A percentile compares a stretch with the other conserved stretches of the same genome.
These are phyloP conservation scores for Alternaria triticimaculans DNA, from an alignment of 2,329 filamentous ascomycete species.

Conservation along the genomic window DNA sequence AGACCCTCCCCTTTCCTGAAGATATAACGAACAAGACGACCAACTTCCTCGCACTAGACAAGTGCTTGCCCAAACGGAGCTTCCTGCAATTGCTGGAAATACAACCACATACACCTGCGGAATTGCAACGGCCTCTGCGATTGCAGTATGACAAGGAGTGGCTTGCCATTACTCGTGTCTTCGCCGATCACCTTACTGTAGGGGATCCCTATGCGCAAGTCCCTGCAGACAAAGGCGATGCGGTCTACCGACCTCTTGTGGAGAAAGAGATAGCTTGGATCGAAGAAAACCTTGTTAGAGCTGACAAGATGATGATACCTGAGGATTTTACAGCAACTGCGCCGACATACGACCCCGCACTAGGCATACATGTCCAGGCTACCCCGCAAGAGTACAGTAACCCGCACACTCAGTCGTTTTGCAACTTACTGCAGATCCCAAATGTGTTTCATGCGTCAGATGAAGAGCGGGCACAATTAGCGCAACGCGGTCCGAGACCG, in stretches of 20 bases:
- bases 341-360: conserved; percentile 67
- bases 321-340: conserved; percentile 80
- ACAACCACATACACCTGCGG: conserved; percentile 26
- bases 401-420: conserved; percentile 83
- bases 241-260: conserved; percentile 71
- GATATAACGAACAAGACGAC: conserved; percentile 80
- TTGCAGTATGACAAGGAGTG: conserved; percentile 91
- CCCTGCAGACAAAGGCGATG: conserved; percentile 70
- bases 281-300: conserved; percentile 72
- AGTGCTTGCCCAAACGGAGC: conserved; percentile 79
- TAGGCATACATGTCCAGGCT: conserved; percentile 64
- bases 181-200: conserved; percentile 66
- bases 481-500: conserved; percentile 39
- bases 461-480: conserved; percentile 63
- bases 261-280: conserved; percentile 79
- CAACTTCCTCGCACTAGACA: conserved; percentile 88
- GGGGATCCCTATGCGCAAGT: conserved; percentile 62
- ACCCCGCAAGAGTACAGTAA: conserved; percentile 84
- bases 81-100: conserved; percentile 79
- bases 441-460: conserved; percentile 79
- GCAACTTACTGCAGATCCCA: conserved; percentile 74
- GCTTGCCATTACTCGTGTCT: conserved; percentile 89
- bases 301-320: conserved; percentile 71
- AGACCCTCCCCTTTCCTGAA: conserved; percentile 65
- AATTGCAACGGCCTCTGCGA: conserved; percentile 58